These are phyloP conservation scores for Ulmus americana DNA, from an alignment of 331 rosid species.

Conservation along the genomic window DNA sequence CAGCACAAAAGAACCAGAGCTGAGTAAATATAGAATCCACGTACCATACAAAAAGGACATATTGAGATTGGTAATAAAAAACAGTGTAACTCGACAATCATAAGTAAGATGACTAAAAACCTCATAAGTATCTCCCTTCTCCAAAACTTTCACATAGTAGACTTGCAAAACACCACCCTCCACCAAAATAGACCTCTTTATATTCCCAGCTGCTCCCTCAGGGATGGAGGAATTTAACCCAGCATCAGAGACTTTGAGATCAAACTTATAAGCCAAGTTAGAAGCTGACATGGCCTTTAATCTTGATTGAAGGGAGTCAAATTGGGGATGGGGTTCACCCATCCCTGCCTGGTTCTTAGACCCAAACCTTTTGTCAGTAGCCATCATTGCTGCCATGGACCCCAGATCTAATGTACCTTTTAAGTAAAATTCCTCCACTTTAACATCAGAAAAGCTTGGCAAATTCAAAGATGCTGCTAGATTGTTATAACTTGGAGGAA, in stretches of 20 bases:
- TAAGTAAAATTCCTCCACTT: conserved; percentile 74
- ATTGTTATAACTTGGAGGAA: conserved; percentile 87
- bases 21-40: conserved; percentile 7
- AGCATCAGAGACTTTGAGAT: conserved; percentile 65
- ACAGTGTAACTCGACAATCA: background rate
- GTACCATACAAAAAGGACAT: background rate
- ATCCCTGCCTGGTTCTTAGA: conserved; percentile 60
- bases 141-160: conserved; percentile 94
- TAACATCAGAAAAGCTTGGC: conserved; percentile 81
- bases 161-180: conserved; percentile 92
- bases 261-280: conserved; percentile 56
- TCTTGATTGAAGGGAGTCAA: conserved; percentile 83
- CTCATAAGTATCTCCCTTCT: conserved; percentile 98
- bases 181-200: conserved; percentile 78
- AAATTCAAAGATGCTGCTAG: conserved; percentile 53
- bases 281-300: conserved; percentile 56
- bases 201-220: conserved; percentile 97
- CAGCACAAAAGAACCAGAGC: conserved; percentile 22
- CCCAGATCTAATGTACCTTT: conserved; percentile 95
- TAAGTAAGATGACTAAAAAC: conserved; percentile 33
- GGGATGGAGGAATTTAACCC: conserved; percentile 75
- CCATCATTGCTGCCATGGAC: conserved; percentile 86
- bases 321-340: conserved; percentile 72
- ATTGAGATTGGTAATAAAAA: background rate
- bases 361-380: conserved; percentile 60